phyloP scores from a whole-genome alignment of 2,329 filamentous ascomycete genomes.

The Penicillium sp. region DNA sequence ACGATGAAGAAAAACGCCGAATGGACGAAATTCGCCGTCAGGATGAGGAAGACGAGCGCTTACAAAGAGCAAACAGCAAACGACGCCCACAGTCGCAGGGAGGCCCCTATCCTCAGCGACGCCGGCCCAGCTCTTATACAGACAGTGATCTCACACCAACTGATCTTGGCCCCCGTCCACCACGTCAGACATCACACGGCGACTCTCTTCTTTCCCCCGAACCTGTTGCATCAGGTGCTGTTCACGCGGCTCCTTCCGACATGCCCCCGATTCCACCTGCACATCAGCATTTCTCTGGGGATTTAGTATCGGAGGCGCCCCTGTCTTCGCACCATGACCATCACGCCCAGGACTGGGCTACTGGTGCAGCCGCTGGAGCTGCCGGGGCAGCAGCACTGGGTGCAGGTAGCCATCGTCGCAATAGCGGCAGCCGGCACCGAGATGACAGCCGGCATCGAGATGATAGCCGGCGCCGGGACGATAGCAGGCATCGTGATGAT shows the following conservation, averaged over 20 bases:
- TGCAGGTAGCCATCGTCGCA: constrained; percentile 34
- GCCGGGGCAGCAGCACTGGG: constrained; percentile 39
- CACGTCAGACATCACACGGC: constrained; percentile 34
- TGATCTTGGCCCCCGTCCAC: constrained; percentile 36
- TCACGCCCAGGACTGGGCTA: constrained; percentile 31
- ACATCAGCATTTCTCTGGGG: constrained; percentile 44
- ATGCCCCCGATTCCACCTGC: constrained; percentile 47
- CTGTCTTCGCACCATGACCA: constrained; percentile 23
- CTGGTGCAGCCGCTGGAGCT: constrained; percentile 32
- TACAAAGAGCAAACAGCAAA: constrained; percentile 58
- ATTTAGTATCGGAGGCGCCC: constrained; percentile 26
- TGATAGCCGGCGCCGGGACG: constrained; percentile 34
- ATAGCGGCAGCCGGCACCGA: constrained; percentile 34
- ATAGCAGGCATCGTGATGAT: constrained; percentile 36
- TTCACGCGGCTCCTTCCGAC: constrained; percentile 35
- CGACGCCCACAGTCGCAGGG: constrained; percentile 71
- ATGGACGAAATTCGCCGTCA: constrained; percentile 59
- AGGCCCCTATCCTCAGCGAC: constrained; percentile 49
- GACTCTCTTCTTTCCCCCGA: constrained; percentile 39
- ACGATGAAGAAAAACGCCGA: constrained; percentile 62
- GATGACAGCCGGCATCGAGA: constrained; percentile 34
- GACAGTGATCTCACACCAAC: constrained; percentile 45
- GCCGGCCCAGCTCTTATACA: constrained; percentile 37
- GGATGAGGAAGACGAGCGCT: constrained; percentile 57
- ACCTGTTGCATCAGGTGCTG: constrained; percentile 35